Evolutionary conservation across 805 yeast genomes (phyloP).

Genomic region (Wickerhamiella occidentalis): DNA sequence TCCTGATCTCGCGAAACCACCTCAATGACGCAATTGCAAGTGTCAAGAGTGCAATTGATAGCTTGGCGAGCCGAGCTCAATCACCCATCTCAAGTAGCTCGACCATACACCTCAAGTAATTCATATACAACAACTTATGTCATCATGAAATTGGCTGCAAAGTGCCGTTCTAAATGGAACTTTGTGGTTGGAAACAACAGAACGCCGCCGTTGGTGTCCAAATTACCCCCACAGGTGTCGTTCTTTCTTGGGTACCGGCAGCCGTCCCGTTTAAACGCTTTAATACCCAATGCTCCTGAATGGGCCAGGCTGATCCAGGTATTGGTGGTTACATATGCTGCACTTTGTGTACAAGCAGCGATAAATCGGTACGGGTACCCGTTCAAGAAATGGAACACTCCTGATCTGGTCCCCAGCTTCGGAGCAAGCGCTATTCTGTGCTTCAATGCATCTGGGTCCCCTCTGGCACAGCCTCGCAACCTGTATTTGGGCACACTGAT

Average conservation of each 20-base stretch:
- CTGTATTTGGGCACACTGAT: conserved; percentile 45
- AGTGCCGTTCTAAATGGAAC: background rate
- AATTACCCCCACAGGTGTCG: conserved; percentile 14
- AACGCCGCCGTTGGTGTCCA: background rate
- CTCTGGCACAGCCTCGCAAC: conserved; percentile 55
- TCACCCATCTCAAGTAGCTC: too few relatives aligned
- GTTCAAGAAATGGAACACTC: conserved; percentile 20
- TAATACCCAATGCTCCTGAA: conserved; percentile 1
- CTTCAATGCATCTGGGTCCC: conserved; percentile 43
- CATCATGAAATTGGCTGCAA: background rate
- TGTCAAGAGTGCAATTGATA: background rate
- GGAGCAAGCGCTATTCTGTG: conserved; percentile 54
- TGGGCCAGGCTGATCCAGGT: conserved; percentile 14
- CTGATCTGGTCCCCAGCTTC: conserved; percentile 26
- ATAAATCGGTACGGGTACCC: conserved; percentile 21
- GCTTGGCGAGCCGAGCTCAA: too few relatives aligned
- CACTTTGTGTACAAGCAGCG: conserved; percentile 21
- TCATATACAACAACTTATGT: background rate
- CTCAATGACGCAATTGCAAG: background rate
- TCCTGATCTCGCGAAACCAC: conserved; percentile 2
- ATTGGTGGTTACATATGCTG: conserved; percentile 23
- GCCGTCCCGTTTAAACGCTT: conserved; percentile 6
- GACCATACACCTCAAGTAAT: too few relatives aligned
- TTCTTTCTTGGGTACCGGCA: conserved; percentile 22
- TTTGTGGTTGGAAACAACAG: conserved; percentile 9